Evolutionary conservation across 2,329 filamentous ascomycete genomes (phyloP).

Genomic region (Colletotrichum destructivum): DNA sequence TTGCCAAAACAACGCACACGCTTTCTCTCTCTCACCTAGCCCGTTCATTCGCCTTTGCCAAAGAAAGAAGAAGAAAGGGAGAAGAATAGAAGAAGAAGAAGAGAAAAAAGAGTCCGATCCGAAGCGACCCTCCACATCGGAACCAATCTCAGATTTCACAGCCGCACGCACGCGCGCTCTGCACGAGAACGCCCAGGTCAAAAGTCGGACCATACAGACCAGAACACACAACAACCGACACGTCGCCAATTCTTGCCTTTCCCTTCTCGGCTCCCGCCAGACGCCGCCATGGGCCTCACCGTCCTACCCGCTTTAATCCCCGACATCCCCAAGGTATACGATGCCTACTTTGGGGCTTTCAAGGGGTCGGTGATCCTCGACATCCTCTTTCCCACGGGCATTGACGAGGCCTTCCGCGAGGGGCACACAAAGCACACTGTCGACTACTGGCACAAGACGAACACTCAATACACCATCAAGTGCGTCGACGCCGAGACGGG

Average conservation of each 20-base stretch:
- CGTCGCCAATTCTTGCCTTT: slow-evolving; percentile 11
- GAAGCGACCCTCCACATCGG: slow-evolving; percentile 31
- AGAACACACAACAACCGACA: not conserved
- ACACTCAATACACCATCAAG: slow-evolving; percentile 63
- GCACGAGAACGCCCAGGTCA: not conserved
- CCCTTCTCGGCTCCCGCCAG: slow-evolving; percentile 18
- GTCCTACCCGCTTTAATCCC: slow-evolving; percentile 62
- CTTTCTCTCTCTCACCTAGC: not conserved
- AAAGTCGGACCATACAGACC: slow-evolving; percentile 9
- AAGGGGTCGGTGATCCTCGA: slow-evolving; percentile 57
- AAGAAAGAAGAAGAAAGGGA: too few relatives aligned
- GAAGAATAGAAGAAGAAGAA: too few relatives aligned
- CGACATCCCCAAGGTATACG: slow-evolving; percentile 62
- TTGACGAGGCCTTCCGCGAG: slow-evolving; percentile 57
- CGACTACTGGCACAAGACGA: slow-evolving; percentile 56
- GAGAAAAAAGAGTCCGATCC: not conserved
- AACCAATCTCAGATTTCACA: not conserved
- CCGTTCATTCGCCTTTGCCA: too few relatives aligned
- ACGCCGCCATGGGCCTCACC: slow-evolving; percentile 53
- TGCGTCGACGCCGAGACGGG: slow-evolving; percentile 60
- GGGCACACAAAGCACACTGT: slow-evolving; percentile 59
- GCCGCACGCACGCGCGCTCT: not conserved
- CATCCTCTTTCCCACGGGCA: slow-evolving; percentile 58
- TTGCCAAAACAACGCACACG: not conserved
- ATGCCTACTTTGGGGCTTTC: slow-evolving; percentile 64